phyloP scores from a whole-genome alignment of 2,329 filamentous ascomycete genomes.

The Phyllosticta citribraziliensis region DNA sequence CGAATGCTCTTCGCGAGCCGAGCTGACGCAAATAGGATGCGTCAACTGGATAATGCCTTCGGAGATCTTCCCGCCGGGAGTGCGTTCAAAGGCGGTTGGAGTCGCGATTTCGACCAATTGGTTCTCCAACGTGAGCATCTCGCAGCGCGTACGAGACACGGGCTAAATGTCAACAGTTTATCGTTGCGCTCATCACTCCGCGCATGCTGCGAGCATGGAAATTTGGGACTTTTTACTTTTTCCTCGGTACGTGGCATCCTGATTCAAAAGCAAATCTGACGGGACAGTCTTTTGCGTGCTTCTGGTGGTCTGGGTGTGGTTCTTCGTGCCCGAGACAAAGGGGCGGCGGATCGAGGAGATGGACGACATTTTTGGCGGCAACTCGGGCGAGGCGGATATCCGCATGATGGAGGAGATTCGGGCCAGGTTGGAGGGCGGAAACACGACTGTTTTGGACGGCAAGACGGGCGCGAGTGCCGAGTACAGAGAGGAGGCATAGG shows the following conservation, averaged over 20 bases:
- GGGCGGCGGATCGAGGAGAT: conserved; percentile 43
- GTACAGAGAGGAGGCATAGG: not conserved
- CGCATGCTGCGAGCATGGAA: not conserved
- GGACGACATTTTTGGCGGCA: conserved; percentile 54
- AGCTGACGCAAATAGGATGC: not conserved
- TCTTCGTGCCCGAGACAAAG: conserved; percentile 47
- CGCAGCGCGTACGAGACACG: not conserved
- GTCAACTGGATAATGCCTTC: not conserved
- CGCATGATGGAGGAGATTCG: not conserved
- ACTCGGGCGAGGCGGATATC: not conserved
- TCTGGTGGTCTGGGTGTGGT: conserved; percentile 45
- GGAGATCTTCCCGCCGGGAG: not conserved
- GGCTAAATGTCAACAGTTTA: not conserved
- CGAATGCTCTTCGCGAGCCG: not conserved
- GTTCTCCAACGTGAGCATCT: not conserved
- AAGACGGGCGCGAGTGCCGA: not conserved
- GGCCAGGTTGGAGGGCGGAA: not conserved
- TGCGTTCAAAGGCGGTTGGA: not conserved
- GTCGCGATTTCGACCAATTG: not conserved
- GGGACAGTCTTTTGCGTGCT: conserved; percentile 11
- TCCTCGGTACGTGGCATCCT: not conserved
- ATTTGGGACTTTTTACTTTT: not conserved
- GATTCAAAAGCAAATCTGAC: not conserved
- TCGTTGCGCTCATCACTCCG: not conserved
- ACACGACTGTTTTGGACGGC: not conserved